phyloP scores from a whole-genome alignment of 176 grass and related monocot genomes.

The Melocanna baccifera region DNA sequence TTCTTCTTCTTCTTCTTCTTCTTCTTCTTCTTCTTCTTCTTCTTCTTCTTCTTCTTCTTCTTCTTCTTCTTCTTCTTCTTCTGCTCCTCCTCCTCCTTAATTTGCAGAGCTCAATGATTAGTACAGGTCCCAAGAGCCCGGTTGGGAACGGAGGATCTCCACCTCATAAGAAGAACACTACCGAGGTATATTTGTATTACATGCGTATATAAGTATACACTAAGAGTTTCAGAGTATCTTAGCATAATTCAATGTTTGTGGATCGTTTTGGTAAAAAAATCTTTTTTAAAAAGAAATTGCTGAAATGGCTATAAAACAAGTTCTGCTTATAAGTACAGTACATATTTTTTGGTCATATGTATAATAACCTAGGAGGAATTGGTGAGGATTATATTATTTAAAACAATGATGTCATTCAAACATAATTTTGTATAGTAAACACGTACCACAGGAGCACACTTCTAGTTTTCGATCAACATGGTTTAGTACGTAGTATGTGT shows the following conservation, averaged over 20 bases:
- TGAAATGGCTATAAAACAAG: background rate
- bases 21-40: background rate
- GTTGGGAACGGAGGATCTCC: conserved; percentile 40
- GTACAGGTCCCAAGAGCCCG: conserved; percentile 38
- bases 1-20: background rate
- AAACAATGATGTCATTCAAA: background rate
- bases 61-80: background rate
- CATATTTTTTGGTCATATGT: background rate
- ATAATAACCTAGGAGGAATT: background rate
- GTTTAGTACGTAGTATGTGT: background rate
- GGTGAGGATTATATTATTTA: background rate
- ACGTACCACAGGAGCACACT: background rate
- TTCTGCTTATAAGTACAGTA: background rate
- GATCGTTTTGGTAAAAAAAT: background rate
- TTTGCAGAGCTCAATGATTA: conserved; percentile 20
- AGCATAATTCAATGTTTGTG: background rate
- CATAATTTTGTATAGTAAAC: background rate
- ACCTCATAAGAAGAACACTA: conserved; percentile 32
- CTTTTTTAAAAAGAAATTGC: background rate
- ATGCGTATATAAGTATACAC: background rate
- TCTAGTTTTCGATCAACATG: background rate
- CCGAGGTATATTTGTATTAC: conserved; percentile 16
- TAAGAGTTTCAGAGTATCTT: background rate
- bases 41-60: background rate
- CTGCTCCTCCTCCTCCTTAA: background rate